Evolutionary conservation across 441 rosid species (phyloP), one percentile per base, ranked within the genome.

Genomic region (Breynia disticha): DNA sequence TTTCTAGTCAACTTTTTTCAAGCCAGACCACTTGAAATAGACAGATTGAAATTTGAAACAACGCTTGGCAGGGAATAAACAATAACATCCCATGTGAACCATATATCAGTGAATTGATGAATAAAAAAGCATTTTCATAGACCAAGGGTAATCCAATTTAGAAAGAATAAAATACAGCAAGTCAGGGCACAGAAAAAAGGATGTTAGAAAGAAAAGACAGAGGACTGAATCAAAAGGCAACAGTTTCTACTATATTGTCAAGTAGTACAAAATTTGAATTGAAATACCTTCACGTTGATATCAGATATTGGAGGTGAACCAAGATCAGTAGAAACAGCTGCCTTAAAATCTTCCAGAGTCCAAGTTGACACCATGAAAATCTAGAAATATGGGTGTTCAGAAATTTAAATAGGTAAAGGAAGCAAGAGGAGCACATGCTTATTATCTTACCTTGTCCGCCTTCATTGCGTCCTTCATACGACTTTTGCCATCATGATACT

Each of bases 401-500:
- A 28, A 28, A 28, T 28, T 28, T 9, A 28, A 28, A 28, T 28
- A 4, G 35, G 8, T 28, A 28, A 28, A 20, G 49, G 1, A 28
- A 28, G 35, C 35, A 28, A 28, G 35, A 28, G 52, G 15, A 19
- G 7, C 21, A 7, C 16, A 28, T 16, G 18, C 11, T 32, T 17
- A 37, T 5, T 24, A 41, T 54, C 62, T 65, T 72, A 81, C 97
- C 91, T 85, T 94, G 62, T 69, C 77, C 44, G 69, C 69, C 75
- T 90, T 94, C 78, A 94, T 74, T 55, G 77, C 79, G 58, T 90
- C 89, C 70, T 94, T 94, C 61, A 85, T 59, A 10, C 64, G 77
- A 52, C 69, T 69, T 73, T 83, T 94, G 74, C 85, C 97, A 48
- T 87, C 96, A 61, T 82, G 90, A 69, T 85, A 90, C 99, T 94